Conservation (phyloP, 2,329 filamentous ascomycete species). For the Thielaviopsis ethacetica region DNA sequence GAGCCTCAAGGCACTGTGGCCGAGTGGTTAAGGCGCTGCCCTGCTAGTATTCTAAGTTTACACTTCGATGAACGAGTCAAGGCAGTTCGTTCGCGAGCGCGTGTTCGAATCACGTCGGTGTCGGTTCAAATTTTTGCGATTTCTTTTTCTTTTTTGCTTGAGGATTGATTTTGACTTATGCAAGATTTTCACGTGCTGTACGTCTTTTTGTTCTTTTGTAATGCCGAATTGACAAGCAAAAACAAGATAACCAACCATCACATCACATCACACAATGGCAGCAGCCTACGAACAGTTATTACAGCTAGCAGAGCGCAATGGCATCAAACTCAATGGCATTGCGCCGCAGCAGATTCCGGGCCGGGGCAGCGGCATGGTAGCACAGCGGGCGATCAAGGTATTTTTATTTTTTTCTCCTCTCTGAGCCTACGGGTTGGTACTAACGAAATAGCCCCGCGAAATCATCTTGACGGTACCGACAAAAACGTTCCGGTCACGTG, state of each 20-base stretch:
- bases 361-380: slow-evolving; percentile 63
- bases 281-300: slow-evolving; percentile 36
- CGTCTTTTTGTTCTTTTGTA: not conserved
- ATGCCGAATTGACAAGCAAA: too few relatives aligned
- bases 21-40: slow-evolving; percentile 12
- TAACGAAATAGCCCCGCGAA: slow-evolving; percentile 24
- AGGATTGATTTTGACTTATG: not conserved
- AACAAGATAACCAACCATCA: too few relatives aligned
- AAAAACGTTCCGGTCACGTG: slow-evolving; percentile 45
- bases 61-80: too few relatives aligned
- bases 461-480: slow-evolving; percentile 49
- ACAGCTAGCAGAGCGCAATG: slow-evolving; percentile 48
- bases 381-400: slow-evolving; percentile 50
- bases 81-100: slow-evolving; percentile 11
- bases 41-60: slow-evolving; percentile 8
- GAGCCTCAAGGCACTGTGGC: slow-evolving; percentile 8
- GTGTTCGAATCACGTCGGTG: slow-evolving; percentile 13
- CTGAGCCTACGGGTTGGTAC: too few relatives aligned
- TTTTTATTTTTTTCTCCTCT: slow-evolving; percentile 3
- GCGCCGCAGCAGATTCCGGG: slow-evolving; percentile 50
- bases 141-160: not conserved
- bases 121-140: slow-evolving; percentile 7
- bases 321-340: slow-evolving; percentile 52
- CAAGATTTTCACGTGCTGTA: not conserved
- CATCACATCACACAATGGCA: not conserved